Conservation (phyloP, 441 rosid genomes). For the Pelargonium australe region DNA sequence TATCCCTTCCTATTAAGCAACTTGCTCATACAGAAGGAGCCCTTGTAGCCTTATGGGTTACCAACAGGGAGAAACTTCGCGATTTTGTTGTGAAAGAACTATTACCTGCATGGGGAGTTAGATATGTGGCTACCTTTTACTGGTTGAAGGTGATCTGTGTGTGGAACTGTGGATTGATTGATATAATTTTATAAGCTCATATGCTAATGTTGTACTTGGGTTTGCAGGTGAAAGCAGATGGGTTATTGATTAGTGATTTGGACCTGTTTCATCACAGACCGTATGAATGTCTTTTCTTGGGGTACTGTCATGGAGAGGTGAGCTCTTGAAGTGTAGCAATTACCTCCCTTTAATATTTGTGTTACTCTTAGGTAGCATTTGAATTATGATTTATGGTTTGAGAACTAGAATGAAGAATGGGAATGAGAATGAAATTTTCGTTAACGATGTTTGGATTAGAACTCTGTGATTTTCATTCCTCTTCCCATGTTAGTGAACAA, state of each 20-base stretch:
- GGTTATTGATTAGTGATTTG: constrained; percentile 60
- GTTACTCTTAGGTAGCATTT: too few relatives aligned
- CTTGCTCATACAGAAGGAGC: constrained; percentile 67
- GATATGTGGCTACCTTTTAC: constrained; percentile 44
- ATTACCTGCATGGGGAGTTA: constrained; percentile 73
- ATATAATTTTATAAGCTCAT: constrained; percentile 14
- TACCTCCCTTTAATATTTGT: too few relatives aligned
- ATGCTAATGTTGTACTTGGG: constrained; percentile 13
- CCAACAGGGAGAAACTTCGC: constrained; percentile 76
- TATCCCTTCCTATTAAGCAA: constrained; percentile 72
- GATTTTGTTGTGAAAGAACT: constrained; percentile 67
- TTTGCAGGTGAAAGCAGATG: constrained; percentile 74
- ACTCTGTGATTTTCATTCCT: too few relatives aligned
- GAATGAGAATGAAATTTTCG: too few relatives aligned
- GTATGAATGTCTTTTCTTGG: constrained; percentile 77
- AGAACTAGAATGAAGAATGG: too few relatives aligned
- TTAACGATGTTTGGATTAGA: too few relatives aligned
- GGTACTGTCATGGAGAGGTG: constrained; percentile 50
- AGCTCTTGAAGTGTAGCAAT: constrained; percentile 13
- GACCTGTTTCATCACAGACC: constrained; percentile 91
- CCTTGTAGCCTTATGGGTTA: constrained; percentile 85
- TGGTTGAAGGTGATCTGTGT: constrained; percentile 68
- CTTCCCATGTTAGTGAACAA: too few relatives aligned
- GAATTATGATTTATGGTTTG: too few relatives aligned
- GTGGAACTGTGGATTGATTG: constrained; percentile 1